Evolutionary conservation across 1,284 basidiomycete species (phyloP), one percentile per base, ranked within the genome.

Genomic region (Apiotrichum akiyoshidainum): DNA sequence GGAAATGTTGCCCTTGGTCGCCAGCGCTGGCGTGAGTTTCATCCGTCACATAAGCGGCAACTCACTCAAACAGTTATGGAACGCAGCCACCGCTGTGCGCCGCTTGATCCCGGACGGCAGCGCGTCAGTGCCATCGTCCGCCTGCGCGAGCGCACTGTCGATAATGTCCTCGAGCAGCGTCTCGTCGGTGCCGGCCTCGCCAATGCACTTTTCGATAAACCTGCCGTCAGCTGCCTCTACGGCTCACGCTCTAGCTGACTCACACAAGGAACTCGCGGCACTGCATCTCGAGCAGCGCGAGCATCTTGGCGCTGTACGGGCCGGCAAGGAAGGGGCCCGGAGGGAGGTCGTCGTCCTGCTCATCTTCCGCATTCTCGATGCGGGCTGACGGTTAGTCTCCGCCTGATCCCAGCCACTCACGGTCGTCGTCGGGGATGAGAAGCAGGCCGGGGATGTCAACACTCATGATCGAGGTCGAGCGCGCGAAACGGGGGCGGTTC

Each of bases 111-210:
- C 52, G 1, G 47, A 47, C 0, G 57, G 48, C 1, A 65, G 37
- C 12, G 37, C 4, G 2, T 16, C 5, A 10, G 5, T 37, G 37
- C 11, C 37, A 5, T 37, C 37, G 37, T 3, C 37, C 37, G 37
- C 37, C 37, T 37, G 37, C 12, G 5, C 37, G 14, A 37, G 14
- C 12, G 37, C 37, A 13, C 14, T 37, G 37, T 37, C 37, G 37
- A 37, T 61, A 1, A 74, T 22, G 22, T 74, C 66, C 1, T 92
- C 90, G 58, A 81, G 82, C 59, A 82, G 86, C 46, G 85, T 83
- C 21, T 83, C 85, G 8, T 88, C 88, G 11, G 86, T 86, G 42
- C 52, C 49, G 1, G 52, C 35, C 7, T 41, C 40, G 22, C 61
- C 12, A 61, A 70, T 66, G 14, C 39, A 49, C 14, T 33, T 56